Conservation (phyloP, 164 flowering plant species). For the Vitis labrusca region DNA sequence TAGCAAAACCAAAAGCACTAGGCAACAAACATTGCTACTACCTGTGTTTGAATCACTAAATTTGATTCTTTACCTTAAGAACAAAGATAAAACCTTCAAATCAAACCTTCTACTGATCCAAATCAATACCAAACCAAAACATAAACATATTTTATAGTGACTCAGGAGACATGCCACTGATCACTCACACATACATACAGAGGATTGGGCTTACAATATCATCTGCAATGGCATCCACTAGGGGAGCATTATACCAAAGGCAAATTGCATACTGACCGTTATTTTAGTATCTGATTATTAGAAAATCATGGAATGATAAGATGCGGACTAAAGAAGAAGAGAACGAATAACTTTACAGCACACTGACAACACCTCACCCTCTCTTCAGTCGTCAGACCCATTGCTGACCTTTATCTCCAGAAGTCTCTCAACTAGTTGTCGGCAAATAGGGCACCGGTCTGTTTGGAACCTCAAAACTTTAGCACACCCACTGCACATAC, state of each 20-base stretch:
- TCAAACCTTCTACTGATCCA: neutral
- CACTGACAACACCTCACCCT: neutral
- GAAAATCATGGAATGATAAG: neutral
- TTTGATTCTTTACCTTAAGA: neutral
- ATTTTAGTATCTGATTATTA: slow-evolving; percentile 12
- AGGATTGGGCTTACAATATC: slow-evolving; percentile 1
- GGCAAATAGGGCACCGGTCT: slow-evolving; percentile 89
- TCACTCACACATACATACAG: neutral
- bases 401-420: slow-evolving; percentile 81
- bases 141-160: neutral
- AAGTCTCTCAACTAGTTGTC: slow-evolving; percentile 87
- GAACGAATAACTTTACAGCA: slow-evolving; percentile 9
- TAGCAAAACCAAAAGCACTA: too few species aligned
- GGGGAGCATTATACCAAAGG: slow-evolving; percentile 1
- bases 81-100: neutral
- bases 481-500: slow-evolving; percentile 96
- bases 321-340: neutral
- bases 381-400: slow-evolving; percentile 45
- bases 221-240: neutral
- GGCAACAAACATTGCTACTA: neutral
- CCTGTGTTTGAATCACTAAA: neutral
- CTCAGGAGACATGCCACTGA: slow-evolving; percentile 4
- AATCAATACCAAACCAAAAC: neutral
- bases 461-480: slow-evolving; percentile 86
- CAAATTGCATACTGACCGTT: neutral